Percentiles rank a stretch among this genome's conserved stretches.
These are phyloP conservation scores for Leptodermis oblonga DNA, from an alignment of 257 asterid genomes.

Conservation along the genomic window DNA sequence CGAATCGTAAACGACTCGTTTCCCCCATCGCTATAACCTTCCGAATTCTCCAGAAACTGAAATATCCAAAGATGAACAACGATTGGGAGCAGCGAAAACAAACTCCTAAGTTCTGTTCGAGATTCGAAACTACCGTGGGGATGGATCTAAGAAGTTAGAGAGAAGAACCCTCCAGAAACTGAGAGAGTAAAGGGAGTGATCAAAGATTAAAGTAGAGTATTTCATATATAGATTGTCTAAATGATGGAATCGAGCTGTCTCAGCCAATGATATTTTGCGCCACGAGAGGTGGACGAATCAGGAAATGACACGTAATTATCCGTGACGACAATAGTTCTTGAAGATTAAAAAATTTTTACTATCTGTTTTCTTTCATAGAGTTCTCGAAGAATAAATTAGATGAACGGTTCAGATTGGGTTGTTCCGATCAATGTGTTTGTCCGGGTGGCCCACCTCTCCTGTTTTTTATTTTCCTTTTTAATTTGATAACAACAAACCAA, in stretches of 20 bases:
- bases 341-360: too few relatives aligned
- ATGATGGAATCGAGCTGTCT: conserved; percentile 35
- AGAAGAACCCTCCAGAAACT: conserved; percentile 1
- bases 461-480: background rate
- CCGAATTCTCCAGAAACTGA: conserved; percentile 10
- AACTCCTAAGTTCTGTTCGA: background rate
- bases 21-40: conserved; percentile 35
- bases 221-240: conserved; percentile 37
- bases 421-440: conserved; percentile 10
- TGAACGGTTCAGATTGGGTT: conserved; percentile 22
- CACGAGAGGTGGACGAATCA: conserved; percentile 27
- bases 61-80: background rate
- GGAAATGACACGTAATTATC: conserved; percentile 10
- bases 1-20: conserved; percentile 45
- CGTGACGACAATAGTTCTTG: conserved; percentile 20
- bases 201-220: background rate
- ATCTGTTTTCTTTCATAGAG: too few relatives aligned
- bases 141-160: conserved; percentile 27
- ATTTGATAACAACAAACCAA: background rate
- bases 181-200: background rate
- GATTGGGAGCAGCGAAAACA: background rate
- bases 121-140: background rate
- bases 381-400: background rate
- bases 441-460: background rate
- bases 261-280: conserved; percentile 49